Evolutionary conservation across 192 early-diverging fungal genomes (phyloP), one percentile per base, ranked within the genome.

Genomic region (Piromyces sp.): DNA sequence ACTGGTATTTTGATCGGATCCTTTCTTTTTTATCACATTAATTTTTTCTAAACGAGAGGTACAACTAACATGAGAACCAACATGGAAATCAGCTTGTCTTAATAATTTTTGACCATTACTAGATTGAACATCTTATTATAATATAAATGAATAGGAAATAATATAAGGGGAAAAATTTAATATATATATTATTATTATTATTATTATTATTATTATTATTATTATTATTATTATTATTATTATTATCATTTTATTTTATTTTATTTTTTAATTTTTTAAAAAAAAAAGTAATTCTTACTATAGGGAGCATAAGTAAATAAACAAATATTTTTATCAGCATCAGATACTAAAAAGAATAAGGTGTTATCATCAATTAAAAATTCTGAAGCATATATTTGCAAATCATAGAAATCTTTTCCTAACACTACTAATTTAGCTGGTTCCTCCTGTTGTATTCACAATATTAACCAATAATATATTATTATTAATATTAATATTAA

Each of bases 31-130:
- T 78, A 96, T 79, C 1, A 93, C 87, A n/a, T 89, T 81, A 82
- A 96, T 90, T 22, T 90, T 88, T 30, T 91, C 86, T 26, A 68
- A 19, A 68, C 51, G 51, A 7, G 51, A 26, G 11, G 51, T 68
- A n/a, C 51, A 68, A 68, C 51, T 68, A 5, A 97, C 89, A 78
- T 92, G 93, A 13, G 92, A 89, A 2, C 95, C 94, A 31, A 95
- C 83, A 83, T 96, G 94, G 81, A 93, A 94, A 83, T 98, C 97
- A 79, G 94, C 97, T 22, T 94, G 88, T 13, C 95, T 92, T 80
- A 99, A 89, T 42, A 99, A 91, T 82, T 94, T 94, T 82, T 94
- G 92, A 22, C 98, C 98, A 80, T 90, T 88, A 79, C 93, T 91
- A 1, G 97, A 97, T 81, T 96, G 95, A 33, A 95, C 88, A 83